These are phyloP conservation scores for Penicillium sp. DNA, from an alignment of 2,329 filamentous ascomycete genomes.

Conservation along the genomic window DNA sequence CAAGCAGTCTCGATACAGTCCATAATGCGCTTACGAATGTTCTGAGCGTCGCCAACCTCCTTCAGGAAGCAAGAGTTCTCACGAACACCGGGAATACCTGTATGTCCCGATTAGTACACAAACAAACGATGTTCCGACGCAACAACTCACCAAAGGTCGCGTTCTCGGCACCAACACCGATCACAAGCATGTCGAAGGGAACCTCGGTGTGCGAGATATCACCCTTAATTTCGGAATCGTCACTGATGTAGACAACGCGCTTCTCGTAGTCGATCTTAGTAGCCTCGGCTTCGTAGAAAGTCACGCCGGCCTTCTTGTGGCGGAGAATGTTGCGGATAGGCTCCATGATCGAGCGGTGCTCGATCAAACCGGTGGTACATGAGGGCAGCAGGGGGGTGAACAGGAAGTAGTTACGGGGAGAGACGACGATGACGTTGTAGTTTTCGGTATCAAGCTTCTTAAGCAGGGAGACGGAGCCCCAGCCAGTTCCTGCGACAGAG, in stretches of 20 bases:
- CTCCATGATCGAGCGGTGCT: constrained; percentile 99
- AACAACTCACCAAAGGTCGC: constrained; percentile 80
- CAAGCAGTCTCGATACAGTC: constrained; percentile 98
- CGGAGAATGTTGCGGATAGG: constrained; percentile 93
- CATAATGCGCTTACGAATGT: constrained; percentile 98
- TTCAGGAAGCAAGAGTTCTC: constrained; percentile 98
- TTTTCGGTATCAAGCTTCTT: constrained; percentile 99
- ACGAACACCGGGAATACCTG: constrained; percentile 83
- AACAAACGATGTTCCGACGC: constrained; percentile 12
- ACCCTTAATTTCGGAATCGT: constrained; percentile 92
- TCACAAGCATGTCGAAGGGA: constrained; percentile 95
- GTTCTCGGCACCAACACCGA: constrained; percentile 97
- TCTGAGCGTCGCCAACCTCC: constrained; percentile 94
- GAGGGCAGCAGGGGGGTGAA: constrained; percentile 97
- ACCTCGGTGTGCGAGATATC: constrained; percentile 81
- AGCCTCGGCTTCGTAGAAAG: constrained; percentile 97
- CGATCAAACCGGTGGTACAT: constrained; percentile 95
- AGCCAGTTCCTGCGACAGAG: constrained; percentile 75
- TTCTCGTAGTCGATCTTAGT: constrained; percentile 92
- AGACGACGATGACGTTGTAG: constrained; percentile 98
- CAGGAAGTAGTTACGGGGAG: constrained; percentile 98
- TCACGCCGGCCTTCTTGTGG: constrained; percentile 89
- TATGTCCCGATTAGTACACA: neutral
- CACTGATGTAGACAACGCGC: constrained; percentile 84
- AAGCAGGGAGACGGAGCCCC: constrained; percentile 92